Conservation (phyloP, 2,329 filamentous ascomycete species). For the Emydomyces testavorans region DNA sequence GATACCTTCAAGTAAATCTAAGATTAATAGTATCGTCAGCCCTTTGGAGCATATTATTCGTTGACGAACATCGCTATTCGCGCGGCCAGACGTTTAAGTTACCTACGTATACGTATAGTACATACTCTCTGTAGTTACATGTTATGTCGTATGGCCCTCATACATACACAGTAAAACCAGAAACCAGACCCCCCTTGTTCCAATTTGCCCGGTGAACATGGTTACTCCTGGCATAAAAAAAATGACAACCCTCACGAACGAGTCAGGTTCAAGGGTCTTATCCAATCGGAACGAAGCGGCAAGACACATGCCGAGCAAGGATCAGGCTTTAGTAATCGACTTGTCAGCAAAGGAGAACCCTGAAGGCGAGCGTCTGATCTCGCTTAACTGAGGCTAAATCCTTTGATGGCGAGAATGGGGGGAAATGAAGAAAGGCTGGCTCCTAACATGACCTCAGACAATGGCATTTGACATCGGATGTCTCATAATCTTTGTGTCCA, state of each 20-base stretch:
- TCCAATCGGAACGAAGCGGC: constrained; percentile 11
- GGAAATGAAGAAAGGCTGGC: neutral
- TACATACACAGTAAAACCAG: no score
- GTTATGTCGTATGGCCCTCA: no score
- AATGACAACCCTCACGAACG: neutral
- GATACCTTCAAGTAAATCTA: neutral
- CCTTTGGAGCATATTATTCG: neutral
- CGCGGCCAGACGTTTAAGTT: neutral
- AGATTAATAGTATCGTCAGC: neutral
- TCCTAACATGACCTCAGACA: neutral
- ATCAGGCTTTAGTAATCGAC: neutral
- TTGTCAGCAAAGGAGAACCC: constrained; percentile 1
- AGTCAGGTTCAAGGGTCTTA: neutral
- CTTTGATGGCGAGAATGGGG: neutral
- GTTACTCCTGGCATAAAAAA: neutral
- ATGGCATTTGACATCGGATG: neutral
- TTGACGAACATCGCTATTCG: constrained; percentile 3
- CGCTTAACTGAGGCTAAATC: neutral
- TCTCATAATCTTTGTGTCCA: neutral
- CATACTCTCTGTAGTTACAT: no score
- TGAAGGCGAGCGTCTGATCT: constrained; percentile 2
- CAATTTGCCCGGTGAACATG: constrained; percentile 5
- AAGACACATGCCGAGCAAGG: constrained; percentile 6
- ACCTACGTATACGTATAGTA: no score
- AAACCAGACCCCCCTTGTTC: neutral